These are phyloP conservation scores for Fusarium coicis DNA, from an alignment of 2,329 filamentous ascomycete genomes.

Conservation along the genomic window DNA sequence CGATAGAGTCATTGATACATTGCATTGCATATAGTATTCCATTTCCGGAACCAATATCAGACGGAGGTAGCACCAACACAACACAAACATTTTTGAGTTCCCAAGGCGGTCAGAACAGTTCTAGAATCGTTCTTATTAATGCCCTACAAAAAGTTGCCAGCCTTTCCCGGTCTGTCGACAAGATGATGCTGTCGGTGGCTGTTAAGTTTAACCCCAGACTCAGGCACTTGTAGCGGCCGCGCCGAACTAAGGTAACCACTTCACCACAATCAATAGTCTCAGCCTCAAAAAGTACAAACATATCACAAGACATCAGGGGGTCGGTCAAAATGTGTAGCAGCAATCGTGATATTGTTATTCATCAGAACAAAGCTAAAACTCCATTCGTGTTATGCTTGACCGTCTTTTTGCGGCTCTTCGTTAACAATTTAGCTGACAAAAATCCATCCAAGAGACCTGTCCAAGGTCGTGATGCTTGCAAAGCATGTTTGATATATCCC, in stretches of 20 bases:
- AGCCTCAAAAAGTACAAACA: constrained; percentile 1
- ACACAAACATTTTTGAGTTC: background rate
- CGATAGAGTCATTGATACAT: background rate
- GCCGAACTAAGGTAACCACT: constrained; percentile 29
- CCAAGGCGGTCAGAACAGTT: background rate
- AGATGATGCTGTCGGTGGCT: constrained; percentile 21
- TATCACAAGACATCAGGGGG: background rate
- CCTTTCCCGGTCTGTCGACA: background rate
- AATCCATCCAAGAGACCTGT: constrained; percentile 34
- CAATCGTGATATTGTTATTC: constrained; percentile 29
- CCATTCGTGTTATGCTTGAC: constrained; percentile 19
- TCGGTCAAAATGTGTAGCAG: background rate
- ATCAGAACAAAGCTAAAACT: constrained; percentile 16
- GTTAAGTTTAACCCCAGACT: constrained; percentile 23
- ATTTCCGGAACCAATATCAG: background rate
- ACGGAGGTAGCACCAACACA: background rate
- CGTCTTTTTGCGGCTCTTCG: constrained; percentile 32
- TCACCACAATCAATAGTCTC: constrained; percentile 20
- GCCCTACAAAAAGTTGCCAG: background rate
- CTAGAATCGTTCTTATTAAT: constrained; percentile 8
- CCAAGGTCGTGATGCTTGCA: constrained; percentile 36
- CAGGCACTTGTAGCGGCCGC: constrained; percentile 17
- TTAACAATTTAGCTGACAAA: constrained; percentile 42
- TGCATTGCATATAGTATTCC: background rate
- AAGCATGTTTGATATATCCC: constrained; percentile 35